These are phyloP conservation scores for Citrullus amarus DNA, from an alignment of 306 rosid genomes.

Conservation along the genomic window DNA sequence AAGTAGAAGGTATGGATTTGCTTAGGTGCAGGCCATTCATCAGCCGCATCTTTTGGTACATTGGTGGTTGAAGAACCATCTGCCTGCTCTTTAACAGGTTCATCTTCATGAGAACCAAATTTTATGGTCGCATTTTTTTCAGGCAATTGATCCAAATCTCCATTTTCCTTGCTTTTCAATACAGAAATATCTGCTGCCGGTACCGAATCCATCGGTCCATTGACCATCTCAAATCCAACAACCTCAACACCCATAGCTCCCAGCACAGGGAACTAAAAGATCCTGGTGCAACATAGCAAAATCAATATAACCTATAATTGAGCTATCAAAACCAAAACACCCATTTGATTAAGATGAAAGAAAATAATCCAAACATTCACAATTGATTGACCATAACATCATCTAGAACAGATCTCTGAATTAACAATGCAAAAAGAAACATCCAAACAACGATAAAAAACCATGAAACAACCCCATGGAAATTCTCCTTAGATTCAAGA, in stretches of 20 bases:
- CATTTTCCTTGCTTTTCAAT: constrained; percentile 43
- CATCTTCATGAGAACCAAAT: constrained; percentile 83
- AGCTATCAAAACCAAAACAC: background rate
- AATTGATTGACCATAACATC: background rate
- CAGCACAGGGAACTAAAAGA: constrained; percentile 20
- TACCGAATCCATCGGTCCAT: constrained; percentile 44
- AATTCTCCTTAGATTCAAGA: constrained; percentile 1
- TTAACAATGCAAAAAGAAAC: constrained; percentile 7
- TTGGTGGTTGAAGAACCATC: constrained; percentile 30
- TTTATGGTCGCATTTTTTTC: constrained; percentile 45
- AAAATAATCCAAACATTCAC: background rate
- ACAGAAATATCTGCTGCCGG: constrained; percentile 35
- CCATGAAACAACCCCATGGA: background rate
- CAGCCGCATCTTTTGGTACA: constrained; percentile 56
- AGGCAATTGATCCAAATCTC: constrained; percentile 34
- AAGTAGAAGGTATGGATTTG: constrained; percentile 67
- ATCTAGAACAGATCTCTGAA: constrained; percentile 12
- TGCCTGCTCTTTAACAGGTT: constrained; percentile 42
- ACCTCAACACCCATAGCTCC: constrained; percentile 66
- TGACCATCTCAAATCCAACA: constrained; percentile 76
- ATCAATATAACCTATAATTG: background rate
- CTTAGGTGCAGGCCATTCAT: constrained; percentile 96
- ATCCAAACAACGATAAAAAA: background rate
- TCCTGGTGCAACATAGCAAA: constrained; percentile 22
- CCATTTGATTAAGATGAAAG: background rate